phyloP scores from a whole-genome alignment of 805 yeast genomes.

The Maudiozyma serrabonitensis region DNA sequence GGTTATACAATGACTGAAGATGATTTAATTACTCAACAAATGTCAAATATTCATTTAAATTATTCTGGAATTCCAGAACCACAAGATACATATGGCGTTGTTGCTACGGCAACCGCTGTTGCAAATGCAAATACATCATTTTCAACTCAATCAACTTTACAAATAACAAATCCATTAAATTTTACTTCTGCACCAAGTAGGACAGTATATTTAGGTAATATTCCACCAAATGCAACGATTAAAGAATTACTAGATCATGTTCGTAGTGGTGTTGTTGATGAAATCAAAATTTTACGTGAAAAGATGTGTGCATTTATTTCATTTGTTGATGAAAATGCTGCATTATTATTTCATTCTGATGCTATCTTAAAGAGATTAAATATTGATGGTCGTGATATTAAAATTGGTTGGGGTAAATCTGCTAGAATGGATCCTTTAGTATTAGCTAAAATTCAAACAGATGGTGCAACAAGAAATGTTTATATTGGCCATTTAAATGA shows the following conservation, averaged over 20 bases:
- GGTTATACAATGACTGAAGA: slow-evolving; percentile 1
- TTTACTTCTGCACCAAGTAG: slow-evolving; percentile 54
- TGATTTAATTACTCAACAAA: not conserved
- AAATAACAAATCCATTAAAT: slow-evolving; percentile 21
- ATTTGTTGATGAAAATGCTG: slow-evolving; percentile 80
- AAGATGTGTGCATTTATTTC: slow-evolving; percentile 87
- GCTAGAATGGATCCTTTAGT: slow-evolving; percentile 67
- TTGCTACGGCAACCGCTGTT: slow-evolving; percentile 18
- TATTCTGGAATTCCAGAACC: not conserved
- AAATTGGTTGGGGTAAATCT: slow-evolving; percentile 90
- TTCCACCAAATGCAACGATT: slow-evolving; percentile 72
- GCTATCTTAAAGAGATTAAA: slow-evolving; percentile 76
- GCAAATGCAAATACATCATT: slow-evolving; percentile 17
- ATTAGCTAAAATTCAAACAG: slow-evolving; percentile 63
- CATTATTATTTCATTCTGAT: slow-evolving; percentile 86
- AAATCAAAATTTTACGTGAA: slow-evolving; percentile 64
- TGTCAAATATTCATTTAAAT: not conserved
- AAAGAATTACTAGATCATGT: slow-evolving; percentile 83
- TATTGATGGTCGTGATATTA: slow-evolving; percentile 70
- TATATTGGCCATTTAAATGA: slow-evolving; percentile 74
- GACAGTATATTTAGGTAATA: slow-evolving; percentile 82
- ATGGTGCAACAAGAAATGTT: slow-evolving; percentile 90
- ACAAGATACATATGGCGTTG: slow-evolving; percentile 3
- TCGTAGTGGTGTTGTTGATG: slow-evolving; percentile 81
- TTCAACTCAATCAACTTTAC: slow-evolving; percentile 4